Evolutionary conservation across 805 yeast genomes (phyloP).

Genomic region (Ogataea chonburiensis): DNA sequence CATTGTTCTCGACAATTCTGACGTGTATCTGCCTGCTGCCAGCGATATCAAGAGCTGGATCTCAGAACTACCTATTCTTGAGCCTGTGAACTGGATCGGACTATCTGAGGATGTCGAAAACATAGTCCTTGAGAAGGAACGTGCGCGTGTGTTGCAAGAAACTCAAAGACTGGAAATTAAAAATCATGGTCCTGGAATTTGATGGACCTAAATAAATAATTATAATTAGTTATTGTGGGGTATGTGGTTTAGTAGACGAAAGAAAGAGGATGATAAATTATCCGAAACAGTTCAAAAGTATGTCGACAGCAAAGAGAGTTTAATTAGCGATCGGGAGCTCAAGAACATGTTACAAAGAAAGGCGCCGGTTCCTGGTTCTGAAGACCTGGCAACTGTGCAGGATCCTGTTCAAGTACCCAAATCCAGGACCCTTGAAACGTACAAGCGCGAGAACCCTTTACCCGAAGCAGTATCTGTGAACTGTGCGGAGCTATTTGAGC

Average conservation of each 20-base stretch:
- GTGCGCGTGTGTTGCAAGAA: constrained; percentile 1
- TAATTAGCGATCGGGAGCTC: constrained; percentile 34
- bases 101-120: constrained; percentile 18
- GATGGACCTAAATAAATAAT: constrained; percentile 2
- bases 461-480: constrained; percentile 32
- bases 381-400: constrained; percentile 18
- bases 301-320: constrained; percentile 27
- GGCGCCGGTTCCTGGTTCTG: constrained; percentile 9
- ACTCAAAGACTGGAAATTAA: no score
- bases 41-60: constrained; percentile 46
- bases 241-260: constrained; percentile 10
- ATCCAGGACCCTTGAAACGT: no score
- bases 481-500: constrained; percentile 35
- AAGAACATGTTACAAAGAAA: constrained; percentile 24
- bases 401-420: no score
- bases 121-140: constrained; percentile 4
- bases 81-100: constrained; percentile 35
- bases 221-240: constrained; percentile 7
- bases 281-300: constrained; percentile 29
- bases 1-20: constrained; percentile 30
- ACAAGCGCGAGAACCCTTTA: constrained; percentile 29
- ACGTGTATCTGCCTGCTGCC: constrained; percentile 50
- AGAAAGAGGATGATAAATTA: constrained; percentile 11
- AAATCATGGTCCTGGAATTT: no score
- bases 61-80: constrained; percentile 48